These are phyloP conservation scores for Samsoniella hepiali DNA, from an alignment of 2,329 filamentous ascomycete species.

Conservation along the genomic window DNA sequence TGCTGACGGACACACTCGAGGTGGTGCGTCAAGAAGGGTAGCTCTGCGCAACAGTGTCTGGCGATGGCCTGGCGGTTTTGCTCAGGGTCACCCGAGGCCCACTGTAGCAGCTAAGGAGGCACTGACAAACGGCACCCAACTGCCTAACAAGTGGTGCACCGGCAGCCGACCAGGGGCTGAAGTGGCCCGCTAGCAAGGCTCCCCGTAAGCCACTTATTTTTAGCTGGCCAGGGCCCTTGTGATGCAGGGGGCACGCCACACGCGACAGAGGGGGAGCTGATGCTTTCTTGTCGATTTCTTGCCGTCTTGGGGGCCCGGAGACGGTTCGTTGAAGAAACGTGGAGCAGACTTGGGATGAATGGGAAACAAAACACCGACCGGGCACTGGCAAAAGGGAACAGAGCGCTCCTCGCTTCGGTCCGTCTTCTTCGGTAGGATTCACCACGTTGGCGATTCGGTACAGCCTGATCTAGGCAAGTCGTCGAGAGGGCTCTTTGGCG, in stretches of 20 bases:
- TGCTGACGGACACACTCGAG: no score
- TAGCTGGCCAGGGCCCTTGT: background rate
- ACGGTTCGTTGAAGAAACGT: background rate
- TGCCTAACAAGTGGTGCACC: background rate
- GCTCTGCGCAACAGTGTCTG: no score
- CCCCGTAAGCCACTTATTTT: background rate
- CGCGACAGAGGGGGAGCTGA: background rate
- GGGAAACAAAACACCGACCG: background rate
- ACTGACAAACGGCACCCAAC: background rate
- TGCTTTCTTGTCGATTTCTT: slow-evolving; percentile 1
- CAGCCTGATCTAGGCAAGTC: no score
- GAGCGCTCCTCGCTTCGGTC: background rate
- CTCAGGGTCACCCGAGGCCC: no score
- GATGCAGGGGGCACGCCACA: slow-evolving; percentile 13
- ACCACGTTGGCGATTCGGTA: no score
- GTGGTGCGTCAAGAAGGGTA: no score
- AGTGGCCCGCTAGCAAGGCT: no score
- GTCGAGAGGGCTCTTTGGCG: no score
- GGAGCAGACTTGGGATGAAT: background rate
- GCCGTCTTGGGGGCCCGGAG: background rate
- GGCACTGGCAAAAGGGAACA: background rate
- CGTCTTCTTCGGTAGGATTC: background rate
- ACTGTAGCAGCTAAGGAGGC: no score
- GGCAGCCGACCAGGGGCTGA: background rate
- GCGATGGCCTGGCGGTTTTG: no score